phyloP scores from a whole-genome alignment of 2,329 filamentous ascomycete species.

The Diaporthe nobilis region DNA sequence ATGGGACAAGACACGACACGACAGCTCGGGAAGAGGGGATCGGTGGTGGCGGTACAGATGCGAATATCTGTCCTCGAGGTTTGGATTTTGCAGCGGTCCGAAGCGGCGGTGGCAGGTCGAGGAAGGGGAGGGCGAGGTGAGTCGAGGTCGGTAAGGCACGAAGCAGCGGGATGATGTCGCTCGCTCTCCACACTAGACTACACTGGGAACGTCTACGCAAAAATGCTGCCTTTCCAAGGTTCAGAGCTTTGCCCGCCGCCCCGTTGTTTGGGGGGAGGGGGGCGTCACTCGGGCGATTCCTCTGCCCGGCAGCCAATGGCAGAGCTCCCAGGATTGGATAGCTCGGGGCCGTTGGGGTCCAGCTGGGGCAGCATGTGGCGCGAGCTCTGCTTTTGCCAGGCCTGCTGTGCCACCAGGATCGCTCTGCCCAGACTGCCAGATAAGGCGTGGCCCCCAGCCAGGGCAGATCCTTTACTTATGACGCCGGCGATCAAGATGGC shows the following conservation, averaged over 20 bases:
- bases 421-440: slow-evolving; percentile 12
- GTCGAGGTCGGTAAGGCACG: slow-evolving; percentile 28
- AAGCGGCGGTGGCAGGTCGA: slow-evolving; percentile 32
- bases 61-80: slow-evolving; percentile 25
- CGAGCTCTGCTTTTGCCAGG: slow-evolving; percentile 10
- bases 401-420: background rate
- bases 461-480: background rate
- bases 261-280: slow-evolving; percentile 16
- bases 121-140: slow-evolving; percentile 7
- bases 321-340: slow-evolving; percentile 5
- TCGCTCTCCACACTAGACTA: slow-evolving; percentile 25
- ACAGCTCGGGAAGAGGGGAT: background rate
- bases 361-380: slow-evolving; percentile 23
- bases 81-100: slow-evolving; percentile 26
- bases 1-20: background rate
- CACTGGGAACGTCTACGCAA: slow-evolving; percentile 1
- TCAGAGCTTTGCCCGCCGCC: slow-evolving; percentile 27
- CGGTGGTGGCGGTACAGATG: background rate
- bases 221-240: slow-evolving; percentile 29
- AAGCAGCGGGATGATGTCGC: slow-evolving; percentile 30
- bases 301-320: slow-evolving; percentile 1
- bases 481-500: background rate
- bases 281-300: slow-evolving; percentile 24
- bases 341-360: slow-evolving; percentile 23
- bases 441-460: slow-evolving; percentile 1